Evolutionary conservation across 2,329 filamentous ascomycete species (phyloP).

Genomic region (Colletotrichum somersetense): DNA sequence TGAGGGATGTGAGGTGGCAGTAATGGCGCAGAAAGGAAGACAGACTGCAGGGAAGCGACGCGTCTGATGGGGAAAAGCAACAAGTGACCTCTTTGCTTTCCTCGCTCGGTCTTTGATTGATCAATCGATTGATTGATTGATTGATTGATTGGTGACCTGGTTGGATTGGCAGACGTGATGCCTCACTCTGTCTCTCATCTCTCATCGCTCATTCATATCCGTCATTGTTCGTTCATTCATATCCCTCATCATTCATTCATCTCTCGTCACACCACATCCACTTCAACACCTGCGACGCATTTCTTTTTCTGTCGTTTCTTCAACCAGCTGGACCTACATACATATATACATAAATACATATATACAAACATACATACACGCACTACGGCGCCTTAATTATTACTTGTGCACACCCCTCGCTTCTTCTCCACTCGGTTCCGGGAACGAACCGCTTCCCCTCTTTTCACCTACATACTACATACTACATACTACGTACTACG

Average conservation of each 20-base stretch:
- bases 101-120: neutral
- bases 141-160: too few species aligned
- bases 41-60: neutral
- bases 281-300: too few species aligned
- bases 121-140: too few species aligned
- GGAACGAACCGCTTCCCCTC: neutral
- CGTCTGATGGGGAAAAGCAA: neutral
- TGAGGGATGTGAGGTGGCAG: neutral
- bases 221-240: too few species aligned
- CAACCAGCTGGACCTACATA: neutral
- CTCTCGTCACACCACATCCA: too few species aligned
- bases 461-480: neutral
- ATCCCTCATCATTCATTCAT: too few species aligned
- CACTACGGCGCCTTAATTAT: too few species aligned
- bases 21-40: neutral
- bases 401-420: too few species aligned
- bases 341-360: too few species aligned
- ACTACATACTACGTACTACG: too few species aligned
- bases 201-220: neutral
- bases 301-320: neutral
- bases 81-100: neutral
- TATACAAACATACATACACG: too few species aligned
- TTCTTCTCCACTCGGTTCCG: too few species aligned
- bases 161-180: neutral
- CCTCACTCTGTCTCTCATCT: constrained; percentile 5